Percentiles rank a stretch among this genome's conserved stretches.
Conservation (phyloP, 1,284 basidiomycete genomes). For the Trametes polyzona region DNA sequence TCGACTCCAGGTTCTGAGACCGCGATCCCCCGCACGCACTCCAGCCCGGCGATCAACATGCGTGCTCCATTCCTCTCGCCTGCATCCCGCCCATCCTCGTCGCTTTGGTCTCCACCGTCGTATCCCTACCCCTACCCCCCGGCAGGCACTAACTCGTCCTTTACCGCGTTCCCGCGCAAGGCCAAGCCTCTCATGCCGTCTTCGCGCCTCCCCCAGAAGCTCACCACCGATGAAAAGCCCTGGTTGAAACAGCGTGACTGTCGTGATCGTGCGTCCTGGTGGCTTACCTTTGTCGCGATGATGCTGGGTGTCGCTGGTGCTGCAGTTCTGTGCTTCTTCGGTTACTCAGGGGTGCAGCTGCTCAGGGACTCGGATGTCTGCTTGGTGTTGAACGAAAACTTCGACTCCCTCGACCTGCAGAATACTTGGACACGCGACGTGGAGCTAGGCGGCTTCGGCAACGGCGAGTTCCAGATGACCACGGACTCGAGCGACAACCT, state of each 20-base stretch:
- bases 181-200: slow-evolving; percentile 51
- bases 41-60: slow-evolving; percentile 50
- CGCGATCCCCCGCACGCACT: slow-evolving; percentile 41
- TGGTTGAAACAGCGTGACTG: slow-evolving; percentile 58
- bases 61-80: slow-evolving; percentile 71
- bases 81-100: slow-evolving; percentile 60
- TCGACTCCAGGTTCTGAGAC: slow-evolving; percentile 26
- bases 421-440: slow-evolving; percentile 70
- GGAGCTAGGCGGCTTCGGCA: slow-evolving; percentile 79
- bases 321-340: slow-evolving; percentile 52
- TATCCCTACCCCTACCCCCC: slow-evolving; percentile 40
- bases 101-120: slow-evolving; percentile 62
- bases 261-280: slow-evolving; percentile 58
- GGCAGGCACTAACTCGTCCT: slow-evolving; percentile 37
- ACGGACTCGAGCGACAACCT: slow-evolving; percentile 68
- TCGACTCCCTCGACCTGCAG: slow-evolving; percentile 53
- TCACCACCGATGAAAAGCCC: slow-evolving; percentile 61
- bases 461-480: slow-evolving; percentile 81
- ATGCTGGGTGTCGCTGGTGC: slow-evolving; percentile 50
- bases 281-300: slow-evolving; percentile 55
- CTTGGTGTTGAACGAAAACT: slow-evolving; percentile 71
- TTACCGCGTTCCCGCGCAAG: slow-evolving; percentile 38
- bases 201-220: slow-evolving; percentile 50
- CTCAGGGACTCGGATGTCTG: slow-evolving; percentile 53
- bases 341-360: slow-evolving; percentile 45